These are phyloP conservation scores for Dioscorea dumetorum DNA, from an alignment of 106 monocot species.

Conservation along the genomic window DNA sequence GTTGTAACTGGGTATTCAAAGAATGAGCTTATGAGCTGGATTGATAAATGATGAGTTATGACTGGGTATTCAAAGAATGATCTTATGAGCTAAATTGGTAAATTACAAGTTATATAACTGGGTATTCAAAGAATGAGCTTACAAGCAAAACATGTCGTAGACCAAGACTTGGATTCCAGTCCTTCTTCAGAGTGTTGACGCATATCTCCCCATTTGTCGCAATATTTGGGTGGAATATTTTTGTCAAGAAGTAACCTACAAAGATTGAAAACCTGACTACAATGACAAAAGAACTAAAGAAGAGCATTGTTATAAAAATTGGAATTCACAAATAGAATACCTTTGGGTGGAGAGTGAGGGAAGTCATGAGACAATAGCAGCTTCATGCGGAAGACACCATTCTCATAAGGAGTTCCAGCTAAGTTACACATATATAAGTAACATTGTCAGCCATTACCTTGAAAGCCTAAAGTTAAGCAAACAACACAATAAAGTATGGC, in stretches of 20 bases:
- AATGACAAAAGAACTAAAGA: neutral
- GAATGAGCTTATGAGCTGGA: too few species aligned
- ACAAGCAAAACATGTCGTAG: conserved; percentile 79
- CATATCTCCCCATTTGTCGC: conserved; percentile 96
- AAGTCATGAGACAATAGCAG: conserved; percentile 79
- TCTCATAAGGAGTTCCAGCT: conserved; percentile 99
- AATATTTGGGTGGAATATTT: conserved; percentile 98
- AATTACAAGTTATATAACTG: too few species aligned
- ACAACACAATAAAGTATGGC: neutral
- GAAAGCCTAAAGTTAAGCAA: neutral
- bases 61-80: too few species aligned
- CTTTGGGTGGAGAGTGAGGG: conserved; percentile 92
- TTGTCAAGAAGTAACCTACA: conserved; percentile 87
- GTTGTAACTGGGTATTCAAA: too few species aligned
- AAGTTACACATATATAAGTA: conserved; percentile 4
- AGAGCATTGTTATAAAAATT: neutral
- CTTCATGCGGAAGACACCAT: conserved; percentile 92
- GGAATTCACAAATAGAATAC: conserved; percentile 15
- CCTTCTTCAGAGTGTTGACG: conserved; percentile 92
- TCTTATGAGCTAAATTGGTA: too few species aligned
- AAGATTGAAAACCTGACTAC: neutral
- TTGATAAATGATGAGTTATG: too few species aligned
- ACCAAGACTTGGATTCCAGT: conserved; percentile 94
- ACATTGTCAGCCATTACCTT: neutral
- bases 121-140: conserved; percentile 12